Conservation (phyloP, 169 alveolate species). For the Plasmodium knowlesi region DNA sequence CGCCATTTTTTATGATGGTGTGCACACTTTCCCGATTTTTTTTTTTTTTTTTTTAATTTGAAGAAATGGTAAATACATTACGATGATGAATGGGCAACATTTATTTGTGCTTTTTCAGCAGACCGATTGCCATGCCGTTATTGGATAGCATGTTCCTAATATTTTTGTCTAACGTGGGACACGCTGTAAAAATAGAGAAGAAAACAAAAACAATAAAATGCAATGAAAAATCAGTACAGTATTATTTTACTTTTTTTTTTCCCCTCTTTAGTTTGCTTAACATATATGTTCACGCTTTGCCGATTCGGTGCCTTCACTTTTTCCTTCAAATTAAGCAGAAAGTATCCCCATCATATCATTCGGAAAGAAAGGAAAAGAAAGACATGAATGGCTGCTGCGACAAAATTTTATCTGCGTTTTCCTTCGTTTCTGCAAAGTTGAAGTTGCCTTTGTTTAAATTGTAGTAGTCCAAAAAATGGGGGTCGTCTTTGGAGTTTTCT, state of each 20-base stretch:
- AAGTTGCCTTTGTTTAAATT: constrained; percentile 14
- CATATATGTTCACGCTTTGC: background rate
- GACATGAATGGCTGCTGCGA: constrained; percentile 64
- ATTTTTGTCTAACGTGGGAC: background rate
- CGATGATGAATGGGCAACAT: background rate
- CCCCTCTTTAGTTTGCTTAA: background rate
- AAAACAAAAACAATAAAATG: no score
- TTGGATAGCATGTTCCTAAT: background rate
- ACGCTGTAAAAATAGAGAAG: background rate
- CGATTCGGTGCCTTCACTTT: background rate
- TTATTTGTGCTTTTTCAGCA: background rate
- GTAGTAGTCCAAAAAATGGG: constrained; percentile 49
- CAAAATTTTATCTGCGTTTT: constrained; percentile 14
- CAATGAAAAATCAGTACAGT: background rate
- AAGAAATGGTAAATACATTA: background rate
- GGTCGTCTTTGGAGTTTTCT: constrained; percentile 11
- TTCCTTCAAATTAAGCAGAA: background rate
- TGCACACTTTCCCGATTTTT: background rate
- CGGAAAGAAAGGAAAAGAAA: constrained; percentile 51
- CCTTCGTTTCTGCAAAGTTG: constrained; percentile 7
- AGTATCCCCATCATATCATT: background rate
- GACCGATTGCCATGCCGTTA: background rate
- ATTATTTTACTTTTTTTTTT: background rate
- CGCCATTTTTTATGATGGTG: background rate
- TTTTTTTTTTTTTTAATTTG: background rate